These are phyloP conservation scores for Amyloporia xantha DNA, from an alignment of 768 basidiomycete genomes.

Conservation along the genomic window DNA sequence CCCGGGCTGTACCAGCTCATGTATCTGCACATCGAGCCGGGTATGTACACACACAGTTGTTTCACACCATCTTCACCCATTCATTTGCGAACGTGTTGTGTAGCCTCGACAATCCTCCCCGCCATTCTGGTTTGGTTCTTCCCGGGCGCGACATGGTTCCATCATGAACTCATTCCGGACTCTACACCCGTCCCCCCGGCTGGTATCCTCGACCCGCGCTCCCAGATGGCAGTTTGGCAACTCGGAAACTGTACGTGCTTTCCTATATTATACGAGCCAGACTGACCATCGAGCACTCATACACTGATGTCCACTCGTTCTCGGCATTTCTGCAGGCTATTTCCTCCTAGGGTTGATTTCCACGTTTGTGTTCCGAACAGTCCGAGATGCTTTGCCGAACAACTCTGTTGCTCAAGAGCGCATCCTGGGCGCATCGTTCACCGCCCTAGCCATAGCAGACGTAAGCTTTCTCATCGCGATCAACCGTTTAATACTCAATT, in stretches of 20 bases:
- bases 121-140: constrained; percentile 46
- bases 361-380: constrained; percentile 59
- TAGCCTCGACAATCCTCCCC: constrained; percentile 47
- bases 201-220: constrained; percentile 37
- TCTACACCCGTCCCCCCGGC: constrained; percentile 23
- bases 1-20: constrained; percentile 56
- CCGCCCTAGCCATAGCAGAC: constrained; percentile 63
- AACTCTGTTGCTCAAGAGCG: constrained; percentile 61
- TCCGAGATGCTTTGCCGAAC: constrained; percentile 50
- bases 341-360: constrained; percentile 58
- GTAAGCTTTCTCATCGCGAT: constrained; percentile 35
- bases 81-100: too few relatives aligned
- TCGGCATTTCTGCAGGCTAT: constrained; percentile 45
- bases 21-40: constrained; percentile 61
- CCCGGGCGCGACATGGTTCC: constrained; percentile 63
- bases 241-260: constrained; percentile 59
- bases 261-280: too few relatives aligned
- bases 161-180: constrained; percentile 55
- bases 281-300: not conserved
- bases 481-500: constrained; percentile 2
- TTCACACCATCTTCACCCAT: too few relatives aligned
- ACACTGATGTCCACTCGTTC: not conserved
- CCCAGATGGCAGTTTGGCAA: constrained; percentile 61
- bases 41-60: constrained; percentile 26
- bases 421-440: constrained; percentile 55